phyloP scores from a whole-genome alignment of 495 filamentous ascomycete genomes.

The Aspergillus steynii region DNA sequence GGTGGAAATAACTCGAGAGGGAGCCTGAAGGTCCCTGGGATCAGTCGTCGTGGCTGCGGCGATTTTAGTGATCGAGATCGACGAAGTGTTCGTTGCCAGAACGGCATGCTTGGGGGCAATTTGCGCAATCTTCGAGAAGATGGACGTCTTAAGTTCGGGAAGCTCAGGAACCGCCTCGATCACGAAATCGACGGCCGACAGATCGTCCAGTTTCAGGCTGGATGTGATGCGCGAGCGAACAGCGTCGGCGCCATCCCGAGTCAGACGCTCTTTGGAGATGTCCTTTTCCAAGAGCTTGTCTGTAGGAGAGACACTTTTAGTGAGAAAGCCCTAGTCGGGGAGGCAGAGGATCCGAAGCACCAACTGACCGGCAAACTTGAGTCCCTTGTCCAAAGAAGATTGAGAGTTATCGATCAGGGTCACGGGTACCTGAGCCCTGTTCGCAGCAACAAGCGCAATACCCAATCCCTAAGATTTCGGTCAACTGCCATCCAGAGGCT shows the following conservation, averaged over 20 bases:
- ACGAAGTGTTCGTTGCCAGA: conserved; percentile 95
- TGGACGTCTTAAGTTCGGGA: conserved; percentile 77
- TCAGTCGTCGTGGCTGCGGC: conserved; percentile 78
- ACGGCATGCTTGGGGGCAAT: conserved; percentile 86
- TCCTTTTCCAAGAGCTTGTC: conserved; percentile 93
- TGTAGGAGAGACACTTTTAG: conserved; percentile 27
- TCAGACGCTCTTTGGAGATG: conserved; percentile 78
- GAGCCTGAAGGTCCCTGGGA: conserved; percentile 74
- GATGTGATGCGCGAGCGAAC: conserved; percentile 66
- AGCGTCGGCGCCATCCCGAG: conserved; percentile 71
- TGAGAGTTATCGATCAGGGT: conserved; percentile 84
- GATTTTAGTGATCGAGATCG: conserved; percentile 95
- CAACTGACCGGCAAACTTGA: conserved; percentile 79
- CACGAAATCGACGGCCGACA: conserved; percentile 89
- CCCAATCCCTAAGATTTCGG: conserved; percentile 73
- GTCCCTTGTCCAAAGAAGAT: conserved; percentile 84
- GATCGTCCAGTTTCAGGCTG: conserved; percentile 72
- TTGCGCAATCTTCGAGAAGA: conserved; percentile 82
- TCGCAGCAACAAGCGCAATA: conserved; percentile 92
- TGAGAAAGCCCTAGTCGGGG: not conserved
- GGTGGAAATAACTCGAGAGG: conserved; percentile 88
- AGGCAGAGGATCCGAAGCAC: conserved; percentile 1
- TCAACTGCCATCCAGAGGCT: conserved; percentile 1
- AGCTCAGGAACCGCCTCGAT: conserved; percentile 98
- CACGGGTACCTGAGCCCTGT: conserved; percentile 80